Conservation (phyloP, 2,329 filamentous ascomycete species). For the Tolypocladium guangdongense region DNA sequence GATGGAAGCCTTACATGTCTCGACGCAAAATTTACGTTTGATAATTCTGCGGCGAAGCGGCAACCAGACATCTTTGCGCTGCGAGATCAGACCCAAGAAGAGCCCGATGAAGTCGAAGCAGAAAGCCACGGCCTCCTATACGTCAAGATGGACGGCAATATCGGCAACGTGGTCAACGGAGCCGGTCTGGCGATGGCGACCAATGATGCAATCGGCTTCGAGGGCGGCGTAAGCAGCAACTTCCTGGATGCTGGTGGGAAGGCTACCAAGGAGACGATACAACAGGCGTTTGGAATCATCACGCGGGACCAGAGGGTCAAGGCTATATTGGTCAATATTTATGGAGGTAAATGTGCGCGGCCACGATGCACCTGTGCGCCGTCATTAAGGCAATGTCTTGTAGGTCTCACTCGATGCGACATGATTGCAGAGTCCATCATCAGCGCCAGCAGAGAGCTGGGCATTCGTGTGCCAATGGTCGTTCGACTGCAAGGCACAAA, state of each 20-base stretch:
- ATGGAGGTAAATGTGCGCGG: conserved; percentile 19
- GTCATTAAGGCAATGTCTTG: not conserved
- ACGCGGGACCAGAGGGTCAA: conserved; percentile 60
- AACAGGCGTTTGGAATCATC: conserved; percentile 64
- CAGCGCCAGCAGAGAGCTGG: conserved; percentile 25
- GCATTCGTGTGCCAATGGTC: conserved; percentile 30
- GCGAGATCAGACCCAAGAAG: conserved; percentile 22
- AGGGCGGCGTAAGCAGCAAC: conserved; percentile 62
- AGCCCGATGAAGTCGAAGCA: conserved; percentile 23
- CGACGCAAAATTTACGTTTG: conserved; percentile 33
- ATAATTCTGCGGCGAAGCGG: conserved; percentile 33
- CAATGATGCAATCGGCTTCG: conserved; percentile 61
- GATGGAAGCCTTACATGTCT: conserved; percentile 19
- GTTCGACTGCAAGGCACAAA: conserved; percentile 38
- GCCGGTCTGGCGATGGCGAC: conserved; percentile 89
- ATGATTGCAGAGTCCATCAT: conserved; percentile 41
- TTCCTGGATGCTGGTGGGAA: conserved; percentile 88
- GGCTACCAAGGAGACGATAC: conserved; percentile 72
- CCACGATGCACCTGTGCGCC: not conserved
- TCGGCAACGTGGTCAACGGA: conserved; percentile 81
- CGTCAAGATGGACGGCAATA: conserved; percentile 49
- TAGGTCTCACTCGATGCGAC: conserved; percentile 36
- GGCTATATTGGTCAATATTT: conserved; percentile 52
- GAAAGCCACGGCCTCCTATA: conserved; percentile 66
- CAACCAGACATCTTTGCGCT: conserved; percentile 27